Percentiles rank a stretch among this genome's conserved stretches.
These are phyloP conservation scores for Telopea speciosissima DNA, from an alignment of 177 flowering plant genomes.

Conservation along the genomic window DNA sequence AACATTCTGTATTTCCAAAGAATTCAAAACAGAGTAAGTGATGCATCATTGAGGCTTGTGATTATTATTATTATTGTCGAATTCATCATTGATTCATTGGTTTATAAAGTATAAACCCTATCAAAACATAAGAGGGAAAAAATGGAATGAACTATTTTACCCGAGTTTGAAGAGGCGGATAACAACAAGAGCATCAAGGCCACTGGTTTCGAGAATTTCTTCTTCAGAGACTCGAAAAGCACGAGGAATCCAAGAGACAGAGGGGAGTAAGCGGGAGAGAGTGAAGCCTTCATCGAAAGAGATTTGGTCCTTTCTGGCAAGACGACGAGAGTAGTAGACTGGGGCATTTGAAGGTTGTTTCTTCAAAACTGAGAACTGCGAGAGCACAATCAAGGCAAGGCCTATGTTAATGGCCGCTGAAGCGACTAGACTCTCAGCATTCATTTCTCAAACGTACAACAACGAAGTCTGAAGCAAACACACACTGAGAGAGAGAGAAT, in stretches of 20 bases:
- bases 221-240: constrained; percentile 65
- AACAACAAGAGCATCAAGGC: constrained; percentile 80
- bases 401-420: constrained; percentile 83
- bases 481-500: background rate
- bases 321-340: constrained; percentile 70
- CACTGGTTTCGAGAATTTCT: constrained; percentile 48
- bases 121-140: too few species aligned
- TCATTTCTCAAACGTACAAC: constrained; percentile 27
- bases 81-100: too few species aligned
- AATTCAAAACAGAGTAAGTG: too few species aligned
- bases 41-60: too few species aligned
- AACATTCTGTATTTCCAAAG: too few species aligned
- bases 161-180: constrained; percentile 86
- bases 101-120: too few species aligned
- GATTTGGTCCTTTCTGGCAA: constrained; percentile 30
- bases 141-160: constrained; percentile 17
- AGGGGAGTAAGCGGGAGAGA: constrained; percentile 46
- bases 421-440: constrained; percentile 47
- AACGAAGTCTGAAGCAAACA: constrained; percentile 1
- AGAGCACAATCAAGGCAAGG: constrained; percentile 49
- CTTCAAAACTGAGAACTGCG: constrained; percentile 71
- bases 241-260: constrained; percentile 57
- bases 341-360: constrained; percentile 59
- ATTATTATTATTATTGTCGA: too few species aligned
- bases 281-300: constrained; percentile 23